A percentile compares a stretch with the other conserved stretches of the same genome.
Evolutionary conservation across 257 asterid species (phyloP).

Genomic region (Gardenia jasminoides): DNA sequence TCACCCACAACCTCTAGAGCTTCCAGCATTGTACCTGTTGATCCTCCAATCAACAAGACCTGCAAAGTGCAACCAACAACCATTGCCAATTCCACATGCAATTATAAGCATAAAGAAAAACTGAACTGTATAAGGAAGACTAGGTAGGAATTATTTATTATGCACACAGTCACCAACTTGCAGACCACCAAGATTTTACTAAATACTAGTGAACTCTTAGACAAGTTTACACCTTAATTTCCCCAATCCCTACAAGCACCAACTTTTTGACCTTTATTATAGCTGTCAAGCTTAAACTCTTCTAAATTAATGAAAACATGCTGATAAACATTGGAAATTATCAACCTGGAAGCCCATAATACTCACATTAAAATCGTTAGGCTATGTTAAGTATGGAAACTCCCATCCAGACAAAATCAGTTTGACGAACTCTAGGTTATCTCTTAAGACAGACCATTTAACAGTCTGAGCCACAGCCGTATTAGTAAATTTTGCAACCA

Average conservation of each 20-base stretch:
- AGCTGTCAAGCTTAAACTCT: neutral
- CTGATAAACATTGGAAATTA: neutral
- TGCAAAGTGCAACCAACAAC: constrained; percentile 27
- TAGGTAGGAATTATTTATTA: too few relatives aligned
- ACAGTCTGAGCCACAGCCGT: neutral
- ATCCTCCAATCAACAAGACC: constrained; percentile 98
- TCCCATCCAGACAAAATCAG: neutral
- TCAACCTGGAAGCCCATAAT: constrained; percentile 1
- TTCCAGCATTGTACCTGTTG: constrained; percentile 99
- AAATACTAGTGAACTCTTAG: neutral
- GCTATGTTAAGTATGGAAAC: too few relatives aligned
- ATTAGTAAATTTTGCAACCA: neutral
- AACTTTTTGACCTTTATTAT: neutral
- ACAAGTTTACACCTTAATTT: neutral
- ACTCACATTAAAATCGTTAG: neutral
- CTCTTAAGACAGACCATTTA: neutral
- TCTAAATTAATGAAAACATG: neutral
- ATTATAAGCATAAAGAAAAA: neutral
- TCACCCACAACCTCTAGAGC: constrained; percentile 92
- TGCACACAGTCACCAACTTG: neutral
- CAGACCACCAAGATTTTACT: neutral
- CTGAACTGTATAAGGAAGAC: neutral
- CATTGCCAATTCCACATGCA: neutral
- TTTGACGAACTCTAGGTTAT: neutral
- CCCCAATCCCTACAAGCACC: neutral